phyloP scores from a whole-genome alignment of 345 rosid species.

The Excoecaria agallocha region DNA sequence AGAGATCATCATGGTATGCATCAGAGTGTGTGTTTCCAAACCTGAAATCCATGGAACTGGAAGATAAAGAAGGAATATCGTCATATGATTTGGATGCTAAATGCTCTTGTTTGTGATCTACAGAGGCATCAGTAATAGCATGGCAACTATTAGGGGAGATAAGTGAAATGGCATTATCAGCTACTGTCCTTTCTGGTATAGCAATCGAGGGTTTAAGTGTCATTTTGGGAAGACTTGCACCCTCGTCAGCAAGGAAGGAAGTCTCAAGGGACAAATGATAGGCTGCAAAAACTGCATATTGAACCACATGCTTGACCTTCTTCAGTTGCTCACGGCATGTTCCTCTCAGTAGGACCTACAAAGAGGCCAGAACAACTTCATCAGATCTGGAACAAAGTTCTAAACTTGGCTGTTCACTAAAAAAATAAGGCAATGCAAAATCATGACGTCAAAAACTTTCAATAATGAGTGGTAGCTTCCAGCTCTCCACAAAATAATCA shows the following conservation, averaged over 20 bases:
- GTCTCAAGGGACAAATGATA: constrained; percentile 92
- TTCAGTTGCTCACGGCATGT: constrained; percentile 73
- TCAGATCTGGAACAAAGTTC: constrained; percentile 19
- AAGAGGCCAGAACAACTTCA: constrained; percentile 18
- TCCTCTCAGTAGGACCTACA: constrained; percentile 80
- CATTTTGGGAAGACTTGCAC: constrained; percentile 85
- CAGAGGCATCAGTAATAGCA: constrained; percentile 29
- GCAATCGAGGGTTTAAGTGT: constrained; percentile 36
- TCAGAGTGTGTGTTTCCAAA: constrained; percentile 34
- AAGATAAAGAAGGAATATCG: constrained; percentile 31
- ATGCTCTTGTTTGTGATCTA: constrained; percentile 28
- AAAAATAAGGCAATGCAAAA: background rate
- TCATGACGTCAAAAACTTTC: background rate
- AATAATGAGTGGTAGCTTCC: background rate
- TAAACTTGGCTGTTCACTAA: background rate
- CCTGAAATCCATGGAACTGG: constrained; percentile 24
- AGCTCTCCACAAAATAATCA: background rate
- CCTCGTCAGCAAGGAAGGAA: constrained; percentile 98
- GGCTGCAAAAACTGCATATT: constrained; percentile 94
- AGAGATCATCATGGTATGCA: constrained; percentile 33
- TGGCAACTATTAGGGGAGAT: constrained; percentile 29
- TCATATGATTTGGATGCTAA: constrained; percentile 35
- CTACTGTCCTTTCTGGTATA: constrained; percentile 42
- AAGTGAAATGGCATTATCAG: constrained; percentile 39
- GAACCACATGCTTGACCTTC: constrained; percentile 88